These are phyloP conservation scores for Chenopodium formosanum DNA, from an alignment of 148 eudicot genomes.

Conservation along the genomic window DNA sequence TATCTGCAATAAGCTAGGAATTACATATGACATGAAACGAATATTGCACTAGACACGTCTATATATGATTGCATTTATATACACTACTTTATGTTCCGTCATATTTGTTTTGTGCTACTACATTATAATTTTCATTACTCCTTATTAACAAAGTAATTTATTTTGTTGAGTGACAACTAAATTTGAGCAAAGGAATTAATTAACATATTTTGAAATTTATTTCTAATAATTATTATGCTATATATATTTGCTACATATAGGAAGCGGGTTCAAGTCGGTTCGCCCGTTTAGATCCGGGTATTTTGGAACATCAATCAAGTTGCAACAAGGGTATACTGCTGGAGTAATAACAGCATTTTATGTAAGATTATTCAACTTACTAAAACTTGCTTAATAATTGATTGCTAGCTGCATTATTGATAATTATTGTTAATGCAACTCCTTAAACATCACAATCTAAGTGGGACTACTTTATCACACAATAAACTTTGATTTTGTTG, in stretches of 20 bases:
- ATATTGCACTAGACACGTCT: too few species aligned
- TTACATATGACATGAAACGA: too few species aligned
- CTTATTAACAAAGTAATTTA: too few species aligned
- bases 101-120: too few species aligned
- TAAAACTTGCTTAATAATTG: not conserved
- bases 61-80: too few species aligned
- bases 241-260: slow-evolving; percentile 24
- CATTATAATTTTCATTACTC: too few species aligned
- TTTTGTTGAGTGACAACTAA: not conserved
- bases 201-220: too few species aligned
- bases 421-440: not conserved
- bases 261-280: slow-evolving; percentile 96
- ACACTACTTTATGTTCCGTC: too few species aligned
- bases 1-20: too few species aligned
- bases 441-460: slow-evolving; percentile 6
- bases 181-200: not conserved
- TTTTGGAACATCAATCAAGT: slow-evolving; percentile 79
- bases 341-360: slow-evolving; percentile 94
- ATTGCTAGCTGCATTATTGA: not conserved
- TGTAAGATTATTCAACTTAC: slow-evolving; percentile 39
- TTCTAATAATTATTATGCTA: not conserved
- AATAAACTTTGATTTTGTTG: not conserved
- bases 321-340: slow-evolving; percentile 89
- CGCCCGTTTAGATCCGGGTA: slow-evolving; percentile 81
- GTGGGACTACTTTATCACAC: slow-evolving; percentile 2